Conservation (phyloP, 345 rosid species). For the Camelina laxa region DNA sequence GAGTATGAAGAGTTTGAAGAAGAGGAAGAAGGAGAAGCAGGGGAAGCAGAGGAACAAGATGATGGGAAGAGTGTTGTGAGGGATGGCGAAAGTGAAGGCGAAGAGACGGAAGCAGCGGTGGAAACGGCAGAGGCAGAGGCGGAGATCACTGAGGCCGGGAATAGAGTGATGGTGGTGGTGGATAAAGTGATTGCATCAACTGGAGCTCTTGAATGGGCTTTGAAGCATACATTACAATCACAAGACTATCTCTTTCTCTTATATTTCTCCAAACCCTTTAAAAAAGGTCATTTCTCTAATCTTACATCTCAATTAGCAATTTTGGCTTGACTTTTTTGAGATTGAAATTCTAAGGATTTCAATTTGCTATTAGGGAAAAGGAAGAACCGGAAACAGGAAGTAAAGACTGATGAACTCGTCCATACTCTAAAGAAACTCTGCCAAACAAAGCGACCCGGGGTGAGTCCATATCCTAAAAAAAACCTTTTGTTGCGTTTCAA, state of each 20-base stretch:
- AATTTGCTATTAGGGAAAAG: constrained; percentile 40
- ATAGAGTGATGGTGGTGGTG: constrained; percentile 86
- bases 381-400: constrained; percentile 44
- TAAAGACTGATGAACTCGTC: constrained; percentile 59
- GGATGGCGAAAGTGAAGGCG: constrained; percentile 19
- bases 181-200: constrained; percentile 70
- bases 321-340: background rate
- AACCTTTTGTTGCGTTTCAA: constrained; percentile 21
- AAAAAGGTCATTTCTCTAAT: constrained; percentile 46
- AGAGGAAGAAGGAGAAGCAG: background rate
- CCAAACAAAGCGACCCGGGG: constrained; percentile 69
- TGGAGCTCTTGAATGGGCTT: constrained; percentile 91
- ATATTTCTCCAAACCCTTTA: constrained; percentile 51
- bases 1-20: constrained; percentile 40
- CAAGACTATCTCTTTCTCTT: constrained; percentile 72
- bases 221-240: constrained; percentile 63
- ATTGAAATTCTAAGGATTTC: background rate
- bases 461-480: constrained; percentile 43
- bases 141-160: constrained; percentile 44
- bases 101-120: constrained; percentile 7
- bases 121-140: constrained; percentile 8
- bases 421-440: constrained; percentile 64
- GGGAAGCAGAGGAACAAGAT: constrained; percentile 24
- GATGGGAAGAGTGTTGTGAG: constrained; percentile 29
- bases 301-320: background rate